Percentiles rank a stretch among this genome's conserved stretches.
Conservation (phyloP, 495 filamentous ascomycete genomes). For the Friedmanniomyces simplex region DNA sequence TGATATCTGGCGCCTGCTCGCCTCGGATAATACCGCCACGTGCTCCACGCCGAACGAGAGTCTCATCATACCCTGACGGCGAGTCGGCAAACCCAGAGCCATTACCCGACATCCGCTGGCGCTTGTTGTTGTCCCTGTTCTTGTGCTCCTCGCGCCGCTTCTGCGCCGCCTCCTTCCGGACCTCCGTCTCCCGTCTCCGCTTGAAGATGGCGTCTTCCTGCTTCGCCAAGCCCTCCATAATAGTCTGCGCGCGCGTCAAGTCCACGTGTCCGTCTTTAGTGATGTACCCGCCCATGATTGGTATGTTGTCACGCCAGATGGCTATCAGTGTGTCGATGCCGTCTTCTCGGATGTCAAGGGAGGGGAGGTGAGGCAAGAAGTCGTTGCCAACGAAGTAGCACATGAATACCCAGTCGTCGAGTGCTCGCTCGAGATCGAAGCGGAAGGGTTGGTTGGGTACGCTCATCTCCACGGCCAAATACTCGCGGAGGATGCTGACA, state of each 20-base stretch:
- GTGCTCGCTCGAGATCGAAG: conserved; percentile 85
- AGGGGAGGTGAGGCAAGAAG: conserved; percentile 93
- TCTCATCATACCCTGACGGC: conserved; percentile 15
- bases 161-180: conserved; percentile 63
- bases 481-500: conserved; percentile 83
- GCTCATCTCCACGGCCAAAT: conserved; percentile 79
- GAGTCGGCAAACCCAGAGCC: background rate
- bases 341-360: conserved; percentile 91
- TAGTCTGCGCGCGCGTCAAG: conserved; percentile 73
- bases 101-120: conserved; percentile 19
- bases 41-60: conserved; percentile 13
- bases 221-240: conserved; percentile 79
- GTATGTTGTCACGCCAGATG: conserved; percentile 91
- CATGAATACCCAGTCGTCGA: conserved; percentile 99
- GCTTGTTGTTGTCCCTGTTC: conserved; percentile 39
- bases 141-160: conserved; percentile 68
- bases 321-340: conserved; percentile 92
- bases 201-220: conserved; percentile 93
- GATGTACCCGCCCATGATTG: conserved; percentile 85
- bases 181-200: conserved; percentile 70
- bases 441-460: conserved; percentile 68
- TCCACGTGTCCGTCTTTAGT: conserved; percentile 92
- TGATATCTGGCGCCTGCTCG: conserved; percentile 19
- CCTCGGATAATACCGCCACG: conserved; percentile 14
- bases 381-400: conserved; percentile 99